phyloP scores from a whole-genome alignment of 169 alveolate species.

The Perkinsus chesapeaki region DNA sequence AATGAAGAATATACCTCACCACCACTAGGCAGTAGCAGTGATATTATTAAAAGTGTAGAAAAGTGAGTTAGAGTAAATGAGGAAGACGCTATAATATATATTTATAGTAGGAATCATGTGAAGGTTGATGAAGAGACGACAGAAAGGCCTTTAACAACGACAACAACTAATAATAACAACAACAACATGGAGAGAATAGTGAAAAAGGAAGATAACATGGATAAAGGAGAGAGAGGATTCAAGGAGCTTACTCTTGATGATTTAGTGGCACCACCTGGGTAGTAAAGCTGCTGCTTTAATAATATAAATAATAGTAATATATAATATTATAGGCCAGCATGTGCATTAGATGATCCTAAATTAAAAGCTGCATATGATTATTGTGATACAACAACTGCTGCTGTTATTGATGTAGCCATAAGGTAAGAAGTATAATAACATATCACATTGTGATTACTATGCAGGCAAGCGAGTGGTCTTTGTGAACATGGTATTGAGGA shows the following conservation, averaged over 20 bases:
- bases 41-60: neutral
- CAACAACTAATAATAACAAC: too few species aligned
- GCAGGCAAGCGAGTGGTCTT: neutral
- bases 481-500: neutral
- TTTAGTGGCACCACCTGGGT: neutral
- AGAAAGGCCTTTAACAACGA: too few species aligned
- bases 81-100: too few species aligned
- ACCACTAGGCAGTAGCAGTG: neutral
- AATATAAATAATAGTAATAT: too few species aligned
- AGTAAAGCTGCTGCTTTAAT: neutral
- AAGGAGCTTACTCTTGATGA: neutral
- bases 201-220: neutral
- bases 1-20: too few species aligned
- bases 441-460: too few species aligned
- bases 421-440: neutral
- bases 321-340: neutral
- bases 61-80: neutral
- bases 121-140: too few species aligned
- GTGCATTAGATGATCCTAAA: neutral
- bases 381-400: neutral
- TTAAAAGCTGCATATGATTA: neutral
- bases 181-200: neutral
- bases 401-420: neutral
- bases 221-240: neutral
- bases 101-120: too few species aligned